Evolutionary conservation across 768 basidiomycete genomes (phyloP), one percentile per base, ranked within the genome.

Genomic region (Coprinellus micaceus): DNA sequence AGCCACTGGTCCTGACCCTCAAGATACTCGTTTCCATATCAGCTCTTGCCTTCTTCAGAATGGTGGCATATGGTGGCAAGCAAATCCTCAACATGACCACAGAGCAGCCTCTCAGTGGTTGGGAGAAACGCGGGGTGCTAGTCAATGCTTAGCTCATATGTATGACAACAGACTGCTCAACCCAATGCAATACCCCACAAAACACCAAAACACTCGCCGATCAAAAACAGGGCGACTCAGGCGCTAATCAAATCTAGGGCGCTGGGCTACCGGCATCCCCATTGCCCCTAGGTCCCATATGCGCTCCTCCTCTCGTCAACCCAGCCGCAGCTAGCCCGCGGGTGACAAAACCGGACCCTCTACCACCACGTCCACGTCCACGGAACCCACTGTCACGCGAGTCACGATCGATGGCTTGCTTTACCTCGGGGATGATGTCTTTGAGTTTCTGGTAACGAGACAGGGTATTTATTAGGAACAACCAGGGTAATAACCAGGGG

Each of bases 251-350:
- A 17, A 43, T 17, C 13, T 21, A 43, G n/a, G 40, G n/a, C 33
- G 33, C 33, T 33, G 33, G 19, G n/a, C 40, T 43, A 43, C 40
- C 40, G 6, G 19, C 33, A 30, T 63, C 62, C 11, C 61, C 64
- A 56, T 59, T 63, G 37, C 36, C 58, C 56, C 65, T 61, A 9
- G 43, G 55, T 43, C 53, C 49, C 12, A 58, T 53, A 13, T 61
- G 63, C 25, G 56, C 50, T 2, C 73, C 73, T 3, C 73, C 73
- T 52, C 74, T 66, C 6, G 78, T 85, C 60, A 92, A 71, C 3
- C 90, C 90, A 15, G 88, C 89, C 9, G 84, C 83, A 3, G 84
- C 81, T 52, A 91, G 79, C 12, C 82, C 82, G 57, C 88, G 75
- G 12, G 82, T 78, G n/a, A 80, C 85, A 63, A 77, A 91, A 2